Evolutionary conservation across 2,329 filamentous ascomycete genomes (phyloP), one percentile per base, ranked within the genome.

Genomic region (Phialemonium atrogriseum): DNA sequence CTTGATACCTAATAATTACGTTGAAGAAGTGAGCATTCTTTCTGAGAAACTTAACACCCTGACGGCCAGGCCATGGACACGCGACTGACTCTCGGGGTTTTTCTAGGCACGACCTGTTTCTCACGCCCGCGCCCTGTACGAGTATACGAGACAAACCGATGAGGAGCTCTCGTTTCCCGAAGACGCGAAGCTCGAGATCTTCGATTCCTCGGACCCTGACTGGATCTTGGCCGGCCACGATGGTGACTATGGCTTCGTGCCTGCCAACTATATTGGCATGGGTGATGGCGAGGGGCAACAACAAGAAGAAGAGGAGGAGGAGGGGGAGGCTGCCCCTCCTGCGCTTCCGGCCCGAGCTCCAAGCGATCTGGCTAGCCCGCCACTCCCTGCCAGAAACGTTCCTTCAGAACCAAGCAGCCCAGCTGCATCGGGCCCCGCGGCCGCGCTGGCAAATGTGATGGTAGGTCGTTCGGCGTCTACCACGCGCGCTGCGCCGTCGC

Each of bases 141-240:
- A 98, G 57, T 98, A 98, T 57, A 84, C 84, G 30, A 77, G 89
- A 47, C 91, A 98, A 62, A 98, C 91, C 15, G 91, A 98, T 52
- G 91, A 98, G 59, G 91, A 98, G 60, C 69, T 98, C 8, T 96
- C 89, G 15, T 96, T 98, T 54, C 74, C 84, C 29, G 91, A 98
- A 63, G 88, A 94, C 52, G 79, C 82, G 24, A 61, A 76, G 26
- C 70, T 98, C 29, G 68, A 83, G 38, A 84, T 98, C 28, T 96
- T 84, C 60, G 91, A 98, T 57, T 80, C 72, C 8, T 82, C 86
- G 5, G 91, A 98, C 56, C 85, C 86, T 10, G 91, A 98, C 59
- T 98, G 91, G 91, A 94, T 91, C 40, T 66, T 98, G 30, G 89
- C 94, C 18, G 88, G 89, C 12, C 65, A 80, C 26, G 78, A 87